Conservation (phyloP, 2,329 filamentous ascomycete genomes). For the Aspergillus fumigatiaffinis region DNA sequence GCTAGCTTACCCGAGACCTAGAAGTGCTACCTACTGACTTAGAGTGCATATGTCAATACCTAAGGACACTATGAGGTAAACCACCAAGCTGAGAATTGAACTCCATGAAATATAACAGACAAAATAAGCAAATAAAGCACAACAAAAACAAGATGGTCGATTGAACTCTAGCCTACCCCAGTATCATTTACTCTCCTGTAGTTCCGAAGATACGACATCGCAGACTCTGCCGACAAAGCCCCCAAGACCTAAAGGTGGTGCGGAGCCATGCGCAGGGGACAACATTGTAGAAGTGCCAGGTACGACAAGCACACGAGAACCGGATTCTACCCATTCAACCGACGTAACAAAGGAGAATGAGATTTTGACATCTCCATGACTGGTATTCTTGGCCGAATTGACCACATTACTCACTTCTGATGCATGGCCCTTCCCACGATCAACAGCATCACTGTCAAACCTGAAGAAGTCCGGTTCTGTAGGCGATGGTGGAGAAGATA, state of each 20-base stretch:
- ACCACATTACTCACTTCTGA: constrained; percentile 27
- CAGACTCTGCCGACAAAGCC: constrained; percentile 55
- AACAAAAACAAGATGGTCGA: neutral
- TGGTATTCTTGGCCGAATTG: constrained; percentile 15
- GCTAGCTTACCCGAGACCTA: neutral
- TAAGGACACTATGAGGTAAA: neutral
- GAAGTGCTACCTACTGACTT: neutral
- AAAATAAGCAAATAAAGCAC: neutral
- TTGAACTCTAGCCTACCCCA: neutral
- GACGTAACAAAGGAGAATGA: constrained; percentile 56
- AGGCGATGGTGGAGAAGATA: constrained; percentile 25
- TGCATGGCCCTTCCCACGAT: constrained; percentile 8
- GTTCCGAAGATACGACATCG: constrained; percentile 45
- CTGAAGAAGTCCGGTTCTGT: constrained; percentile 42
- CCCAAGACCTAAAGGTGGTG: constrained; percentile 52
- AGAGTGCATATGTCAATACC: neutral
- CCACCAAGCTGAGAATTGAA: neutral
- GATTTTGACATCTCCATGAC: constrained; percentile 39
- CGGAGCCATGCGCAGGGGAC: constrained; percentile 45
- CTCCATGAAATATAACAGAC: neutral
- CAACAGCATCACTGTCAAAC: constrained; percentile 37
- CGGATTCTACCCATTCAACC: constrained; percentile 55
- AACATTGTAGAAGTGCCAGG: constrained; percentile 51
- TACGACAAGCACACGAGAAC: constrained; percentile 57
- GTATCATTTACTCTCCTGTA: constrained; percentile 20